These are phyloP conservation scores for Bisporella sp. DNA, from an alignment of 2,329 filamentous ascomycete genomes.

Conservation along the genomic window DNA sequence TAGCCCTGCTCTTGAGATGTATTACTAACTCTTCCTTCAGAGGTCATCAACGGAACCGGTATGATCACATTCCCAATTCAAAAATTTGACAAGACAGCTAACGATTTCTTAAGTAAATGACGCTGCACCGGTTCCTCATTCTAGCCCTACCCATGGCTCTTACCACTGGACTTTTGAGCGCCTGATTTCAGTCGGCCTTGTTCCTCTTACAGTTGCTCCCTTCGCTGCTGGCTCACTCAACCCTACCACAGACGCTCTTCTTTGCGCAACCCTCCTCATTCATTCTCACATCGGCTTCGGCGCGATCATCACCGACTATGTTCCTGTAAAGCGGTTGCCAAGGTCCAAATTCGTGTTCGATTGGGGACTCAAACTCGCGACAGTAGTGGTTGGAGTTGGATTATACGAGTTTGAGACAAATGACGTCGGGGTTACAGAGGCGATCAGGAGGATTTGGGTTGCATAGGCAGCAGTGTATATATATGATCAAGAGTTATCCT, in stretches of 20 bases:
- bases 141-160: slow-evolving; percentile 76
- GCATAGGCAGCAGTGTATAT: slow-evolving; percentile 42
- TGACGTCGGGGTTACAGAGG: slow-evolving; percentile 89
- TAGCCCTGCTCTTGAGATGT: not conserved
- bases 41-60: slow-evolving; percentile 70
- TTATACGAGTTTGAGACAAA: slow-evolving; percentile 99
- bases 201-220: slow-evolving; percentile 83
- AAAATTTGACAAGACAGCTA: slow-evolving; percentile 13
- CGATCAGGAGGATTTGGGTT: slow-evolving; percentile 81
- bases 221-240: slow-evolving; percentile 90
- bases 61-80: slow-evolving; percentile 29
- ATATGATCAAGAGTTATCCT: too few relatives aligned
- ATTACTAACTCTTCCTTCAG: slow-evolving; percentile 45
- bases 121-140: slow-evolving; percentile 64
- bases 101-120: slow-evolving; percentile 64
- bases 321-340: slow-evolving; percentile 66
- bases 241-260: slow-evolving; percentile 77
- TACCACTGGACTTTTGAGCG: slow-evolving; percentile 99
- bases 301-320: slow-evolving; percentile 85
- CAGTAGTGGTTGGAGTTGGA: slow-evolving; percentile 75
- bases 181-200: slow-evolving; percentile 68
- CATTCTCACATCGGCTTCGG: slow-evolving; percentile 97
- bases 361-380: slow-evolving; percentile 75
- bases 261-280: slow-evolving; percentile 76
- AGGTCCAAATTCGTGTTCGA: slow-evolving; percentile 57